A percentile compares a stretch with the other conserved stretches of the same genome.
Evolutionary conservation across 2,329 filamentous ascomycete genomes (phyloP).

Genomic region (Pseudomassariella vexata): DNA sequence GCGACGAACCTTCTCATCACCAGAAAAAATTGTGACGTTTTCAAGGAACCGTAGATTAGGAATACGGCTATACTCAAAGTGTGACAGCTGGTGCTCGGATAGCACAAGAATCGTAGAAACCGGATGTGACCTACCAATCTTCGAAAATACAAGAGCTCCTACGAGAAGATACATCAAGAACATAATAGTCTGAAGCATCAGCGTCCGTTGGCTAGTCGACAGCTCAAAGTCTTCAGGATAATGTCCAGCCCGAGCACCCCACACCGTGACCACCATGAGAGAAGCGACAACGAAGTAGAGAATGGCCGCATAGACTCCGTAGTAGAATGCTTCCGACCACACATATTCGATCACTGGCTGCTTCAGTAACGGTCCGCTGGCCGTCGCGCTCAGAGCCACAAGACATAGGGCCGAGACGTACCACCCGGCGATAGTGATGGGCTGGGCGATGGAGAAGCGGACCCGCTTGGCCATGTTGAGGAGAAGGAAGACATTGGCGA

Average conservation of each 20-base stretch:
- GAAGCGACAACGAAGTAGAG: constrained; percentile 76
- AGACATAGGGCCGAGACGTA: constrained; percentile 60
- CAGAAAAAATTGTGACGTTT: no score
- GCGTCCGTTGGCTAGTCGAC: constrained; percentile 73
- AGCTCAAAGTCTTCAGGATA: constrained; percentile 76
- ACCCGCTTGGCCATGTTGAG: constrained; percentile 81
- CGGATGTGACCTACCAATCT: no score
- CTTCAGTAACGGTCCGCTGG: constrained; percentile 49
- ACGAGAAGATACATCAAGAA: constrained; percentile 77
- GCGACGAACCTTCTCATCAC: no score
- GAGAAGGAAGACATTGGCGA: constrained; percentile 75
- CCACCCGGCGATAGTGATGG: constrained; percentile 80
- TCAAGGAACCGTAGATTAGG: no score
- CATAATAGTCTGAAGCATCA: constrained; percentile 86
- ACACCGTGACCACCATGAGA: constrained; percentile 73
- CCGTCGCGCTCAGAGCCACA: constrained; percentile 59
- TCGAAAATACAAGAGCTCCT: constrained; percentile 70
- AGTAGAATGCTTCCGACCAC: constrained; percentile 80
- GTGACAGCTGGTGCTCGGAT: no score
- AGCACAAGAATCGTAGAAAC: no score
- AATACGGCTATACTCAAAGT: no score
- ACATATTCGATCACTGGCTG: constrained; percentile 45
- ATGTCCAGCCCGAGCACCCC: constrained; percentile 62
- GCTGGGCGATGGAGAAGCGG: constrained; percentile 75
- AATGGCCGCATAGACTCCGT: constrained; percentile 71